Conservation (phyloP, 1,139 yeast species). For the Meyerozyma carpophila region DNA sequence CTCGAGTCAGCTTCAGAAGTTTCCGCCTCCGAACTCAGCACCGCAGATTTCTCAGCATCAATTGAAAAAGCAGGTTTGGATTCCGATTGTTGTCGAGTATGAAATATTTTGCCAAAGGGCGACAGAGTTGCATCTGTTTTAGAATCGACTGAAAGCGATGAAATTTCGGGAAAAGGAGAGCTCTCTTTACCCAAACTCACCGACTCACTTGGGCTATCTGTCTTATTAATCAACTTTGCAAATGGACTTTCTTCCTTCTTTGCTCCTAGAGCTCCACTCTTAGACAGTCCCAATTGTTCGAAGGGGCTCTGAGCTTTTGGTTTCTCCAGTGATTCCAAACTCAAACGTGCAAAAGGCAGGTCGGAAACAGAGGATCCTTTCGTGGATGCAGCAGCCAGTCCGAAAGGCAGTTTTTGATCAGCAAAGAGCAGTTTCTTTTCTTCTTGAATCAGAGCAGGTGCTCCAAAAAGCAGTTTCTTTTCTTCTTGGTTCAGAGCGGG, state of each 20-base stretch:
- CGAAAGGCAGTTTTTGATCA: not conserved
- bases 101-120: not conserved
- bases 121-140: not conserved
- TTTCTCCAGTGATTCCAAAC: not conserved
- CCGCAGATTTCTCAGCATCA: not conserved
- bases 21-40: not conserved
- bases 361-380: not conserved
- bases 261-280: not conserved
- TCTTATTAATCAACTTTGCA: not conserved
- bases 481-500: no score
- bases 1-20: not conserved
- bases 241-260: not conserved
- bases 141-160: not conserved
- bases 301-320: not conserved
- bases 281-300: not conserved
- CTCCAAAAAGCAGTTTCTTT: not conserved
- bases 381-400: not conserved
- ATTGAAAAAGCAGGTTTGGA: not conserved
- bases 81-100: not conserved
- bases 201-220: not conserved
- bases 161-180: not conserved
- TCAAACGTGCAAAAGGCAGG: not conserved
- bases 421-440: no score
- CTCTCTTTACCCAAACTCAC: not conserved
- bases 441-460: no score